Conservation (phyloP, 1,139 yeast genomes). For the Suhomyces chickasaworum region DNA sequence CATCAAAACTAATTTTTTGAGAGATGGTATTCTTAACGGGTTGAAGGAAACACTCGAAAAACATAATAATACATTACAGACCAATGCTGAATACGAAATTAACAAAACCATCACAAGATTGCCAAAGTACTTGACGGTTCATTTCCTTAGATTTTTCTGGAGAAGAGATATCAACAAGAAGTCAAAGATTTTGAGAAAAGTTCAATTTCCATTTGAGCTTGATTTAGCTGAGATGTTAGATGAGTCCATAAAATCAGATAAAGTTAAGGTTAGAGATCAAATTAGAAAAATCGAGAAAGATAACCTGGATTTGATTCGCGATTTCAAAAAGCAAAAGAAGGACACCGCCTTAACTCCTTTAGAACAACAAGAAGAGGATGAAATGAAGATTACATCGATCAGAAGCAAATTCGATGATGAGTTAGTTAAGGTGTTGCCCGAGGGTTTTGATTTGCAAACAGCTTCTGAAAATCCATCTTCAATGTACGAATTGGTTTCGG, state of each 20-base stretch:
- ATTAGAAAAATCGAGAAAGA: slow-evolving; percentile 77
- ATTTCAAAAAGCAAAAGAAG: slow-evolving; percentile 69
- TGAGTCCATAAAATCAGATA: slow-evolving; percentile 64
- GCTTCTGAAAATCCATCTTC: slow-evolving; percentile 85
- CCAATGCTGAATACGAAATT: slow-evolving; percentile 71
- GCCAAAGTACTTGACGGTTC: slow-evolving; percentile 87
- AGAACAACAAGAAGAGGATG: slow-evolving; percentile 51
- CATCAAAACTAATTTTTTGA: slow-evolving; percentile 80
- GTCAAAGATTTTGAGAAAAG: slow-evolving; percentile 90
- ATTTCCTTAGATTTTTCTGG: slow-evolving; percentile 95
- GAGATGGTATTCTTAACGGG: slow-evolving; percentile 80
- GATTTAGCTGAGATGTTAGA: slow-evolving; percentile 87
- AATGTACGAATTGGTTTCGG: slow-evolving; percentile 77
- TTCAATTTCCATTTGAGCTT: slow-evolving; percentile 89
- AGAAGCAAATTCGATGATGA: slow-evolving; percentile 49
- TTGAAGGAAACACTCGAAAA: slow-evolving; percentile 79
- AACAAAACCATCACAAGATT: slow-evolving; percentile 71
- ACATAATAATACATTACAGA: slow-evolving; percentile 65
- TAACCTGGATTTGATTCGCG: slow-evolving; percentile 70
- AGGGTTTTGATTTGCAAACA: slow-evolving; percentile 30
- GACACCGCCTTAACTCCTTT: slow-evolving; percentile 39
- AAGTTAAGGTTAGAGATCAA: slow-evolving; percentile 74
- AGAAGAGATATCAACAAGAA: slow-evolving; percentile 87
- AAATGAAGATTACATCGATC: slow-evolving; percentile 48
- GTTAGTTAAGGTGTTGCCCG: slow-evolving; percentile 41